These are phyloP conservation scores for Haplosporangium gracile DNA, from an alignment of 192 early-diverging fungal genomes.

Conservation along the genomic window DNA sequence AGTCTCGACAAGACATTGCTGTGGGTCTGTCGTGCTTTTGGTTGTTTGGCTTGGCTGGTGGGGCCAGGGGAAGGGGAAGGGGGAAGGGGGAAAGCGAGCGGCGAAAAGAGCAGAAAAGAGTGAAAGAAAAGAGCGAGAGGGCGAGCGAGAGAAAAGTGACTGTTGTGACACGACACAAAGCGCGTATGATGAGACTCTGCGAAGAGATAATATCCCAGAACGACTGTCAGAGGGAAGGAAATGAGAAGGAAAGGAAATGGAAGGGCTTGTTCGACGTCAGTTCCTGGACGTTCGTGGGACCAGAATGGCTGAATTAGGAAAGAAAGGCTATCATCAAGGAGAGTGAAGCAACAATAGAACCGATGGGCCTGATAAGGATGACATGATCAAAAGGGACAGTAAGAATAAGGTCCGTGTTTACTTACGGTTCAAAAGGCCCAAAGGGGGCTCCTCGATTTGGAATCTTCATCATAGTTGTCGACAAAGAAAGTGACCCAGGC, in stretches of 20 bases:
- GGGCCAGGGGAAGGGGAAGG: background rate
- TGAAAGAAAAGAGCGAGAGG: background rate
- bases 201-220: no score
- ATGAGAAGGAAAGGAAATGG: background rate
- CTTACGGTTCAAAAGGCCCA: background rate
- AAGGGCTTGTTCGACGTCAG: background rate
- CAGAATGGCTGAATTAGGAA: background rate
- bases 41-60: no score
- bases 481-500: background rate
- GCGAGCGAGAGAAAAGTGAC: background rate
- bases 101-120: background rate
- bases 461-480: background rate
- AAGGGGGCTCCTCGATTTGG: background rate
- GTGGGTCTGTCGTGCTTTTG: background rate
- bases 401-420: background rate
- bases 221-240: background rate
- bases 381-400: background rate
- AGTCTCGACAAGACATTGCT: conserved; percentile 12
- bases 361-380: background rate
- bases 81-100: background rate
- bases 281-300: background rate
- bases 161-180: background rate
- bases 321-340: no score
- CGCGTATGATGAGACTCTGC: no score
- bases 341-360: background rate